These are phyloP conservation scores for Aquilaria malaccensis DNA, from an alignment of 345 rosid species.

Conservation along the genomic window DNA sequence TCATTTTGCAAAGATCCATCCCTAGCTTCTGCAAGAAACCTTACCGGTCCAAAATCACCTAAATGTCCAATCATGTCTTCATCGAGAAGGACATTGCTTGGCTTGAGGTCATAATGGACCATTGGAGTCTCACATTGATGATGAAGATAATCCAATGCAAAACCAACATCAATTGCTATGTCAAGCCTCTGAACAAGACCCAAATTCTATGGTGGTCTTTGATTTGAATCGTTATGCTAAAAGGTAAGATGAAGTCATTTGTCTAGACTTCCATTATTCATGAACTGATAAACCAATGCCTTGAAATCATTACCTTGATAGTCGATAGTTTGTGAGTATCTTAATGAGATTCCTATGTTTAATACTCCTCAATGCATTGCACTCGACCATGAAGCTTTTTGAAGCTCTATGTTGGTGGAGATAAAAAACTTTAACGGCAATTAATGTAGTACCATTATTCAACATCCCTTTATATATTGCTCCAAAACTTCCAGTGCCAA, in stretches of 20 bases:
- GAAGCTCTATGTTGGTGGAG: constrained; percentile 30
- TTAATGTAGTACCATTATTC: not conserved
- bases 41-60: no score
- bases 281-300: constrained; percentile 38
- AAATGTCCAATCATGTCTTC: constrained; percentile 7
- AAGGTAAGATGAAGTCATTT: constrained; percentile 25
- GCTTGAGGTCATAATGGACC: constrained; percentile 37
- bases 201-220: no score
- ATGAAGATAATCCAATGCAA: constrained; percentile 14
- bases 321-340: constrained; percentile 29
- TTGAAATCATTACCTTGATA: constrained; percentile 39
- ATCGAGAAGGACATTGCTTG: constrained; percentile 41
- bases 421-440: constrained; percentile 35
- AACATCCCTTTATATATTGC: constrained; percentile 14
- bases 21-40: no score
- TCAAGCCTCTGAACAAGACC: no score
- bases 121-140: constrained; percentile 12
- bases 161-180: no score
- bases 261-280: constrained; percentile 43
- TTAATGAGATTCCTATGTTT: constrained; percentile 21
- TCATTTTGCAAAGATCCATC: no score
- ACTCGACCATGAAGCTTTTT: constrained; percentile 41
- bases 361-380: constrained; percentile 24
- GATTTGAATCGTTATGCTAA: no score
- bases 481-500: constrained; percentile 27